phyloP scores from a whole-genome alignment of 495 filamentous ascomycete species.

The Xylaria sp. region DNA sequence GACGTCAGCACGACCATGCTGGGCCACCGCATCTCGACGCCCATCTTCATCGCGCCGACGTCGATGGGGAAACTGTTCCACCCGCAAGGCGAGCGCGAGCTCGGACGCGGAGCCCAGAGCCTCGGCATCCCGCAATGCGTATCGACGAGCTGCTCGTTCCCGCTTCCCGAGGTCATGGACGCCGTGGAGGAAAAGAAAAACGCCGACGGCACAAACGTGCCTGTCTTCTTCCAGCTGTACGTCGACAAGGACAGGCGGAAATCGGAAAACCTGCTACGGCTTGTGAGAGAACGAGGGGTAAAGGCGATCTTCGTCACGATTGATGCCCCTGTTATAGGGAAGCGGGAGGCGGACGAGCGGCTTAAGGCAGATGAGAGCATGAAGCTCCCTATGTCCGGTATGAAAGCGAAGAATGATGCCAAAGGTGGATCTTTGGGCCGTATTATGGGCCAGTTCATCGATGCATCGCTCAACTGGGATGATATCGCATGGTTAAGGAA shows the following conservation, averaged over 20 bases:
- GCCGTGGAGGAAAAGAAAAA: conserved; percentile 44
- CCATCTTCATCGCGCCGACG: conserved; percentile 77
- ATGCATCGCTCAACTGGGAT: conserved; percentile 77
- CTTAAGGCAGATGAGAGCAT: conserved; percentile 61
- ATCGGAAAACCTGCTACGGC: conserved; percentile 67
- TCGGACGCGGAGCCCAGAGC: conserved; percentile 66
- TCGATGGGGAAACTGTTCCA: conserved; percentile 77
- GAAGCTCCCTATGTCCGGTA: conserved; percentile 64
- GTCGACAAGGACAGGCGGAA: conserved; percentile 75
- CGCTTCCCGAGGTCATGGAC: conserved; percentile 65
- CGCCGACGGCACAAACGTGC: conserved; percentile 26
- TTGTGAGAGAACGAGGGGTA: conserved; percentile 64
- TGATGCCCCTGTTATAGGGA: conserved; percentile 69
- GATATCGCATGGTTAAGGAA: conserved; percentile 65
- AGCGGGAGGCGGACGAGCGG: conserved; percentile 67
- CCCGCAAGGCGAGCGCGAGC: conserved; percentile 72
- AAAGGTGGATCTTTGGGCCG: conserved; percentile 75
- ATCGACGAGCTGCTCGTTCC: conserved; percentile 75
- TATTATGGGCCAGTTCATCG: conserved; percentile 75
- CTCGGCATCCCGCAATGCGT: conserved; percentile 60
- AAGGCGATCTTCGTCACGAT: conserved; percentile 73
- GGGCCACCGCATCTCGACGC: conserved; percentile 62
- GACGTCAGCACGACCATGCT: conserved; percentile 67
- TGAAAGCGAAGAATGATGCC: conserved; percentile 66
- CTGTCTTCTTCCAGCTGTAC: conserved; percentile 83